phyloP scores from a whole-genome alignment of 208 protist species.

The Crithidia expoeki region DNA sequence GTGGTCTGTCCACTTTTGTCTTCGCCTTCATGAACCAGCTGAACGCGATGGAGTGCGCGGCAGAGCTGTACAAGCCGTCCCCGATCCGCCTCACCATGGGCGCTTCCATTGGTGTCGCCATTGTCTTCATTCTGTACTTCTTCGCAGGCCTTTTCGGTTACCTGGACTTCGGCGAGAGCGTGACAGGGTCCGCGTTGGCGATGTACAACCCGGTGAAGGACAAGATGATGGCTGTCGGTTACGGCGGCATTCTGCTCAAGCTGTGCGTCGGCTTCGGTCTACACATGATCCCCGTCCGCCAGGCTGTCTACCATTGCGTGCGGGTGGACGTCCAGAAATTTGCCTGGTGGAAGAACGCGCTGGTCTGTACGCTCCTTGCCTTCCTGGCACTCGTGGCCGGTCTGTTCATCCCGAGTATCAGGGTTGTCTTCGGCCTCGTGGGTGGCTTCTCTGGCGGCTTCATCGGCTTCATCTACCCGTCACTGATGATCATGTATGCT shows the following conservation, averaged over 20 bases:
- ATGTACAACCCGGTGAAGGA: constrained; percentile 69
- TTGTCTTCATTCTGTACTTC: constrained; percentile 74
- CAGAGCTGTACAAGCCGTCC: constrained; percentile 65
- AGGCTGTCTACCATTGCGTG: constrained; percentile 66
- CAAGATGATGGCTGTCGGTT: constrained; percentile 52
- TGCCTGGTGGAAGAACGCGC: constrained; percentile 55
- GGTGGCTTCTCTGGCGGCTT: constrained; percentile 70
- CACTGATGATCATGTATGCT: constrained; percentile 74
- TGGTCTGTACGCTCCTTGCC: constrained; percentile 45
- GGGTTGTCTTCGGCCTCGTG: constrained; percentile 72
- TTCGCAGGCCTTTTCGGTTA: constrained; percentile 84
- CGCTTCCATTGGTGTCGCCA: constrained; percentile 39
- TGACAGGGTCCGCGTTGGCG: constrained; percentile 53
- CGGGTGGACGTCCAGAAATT: constrained; percentile 41
- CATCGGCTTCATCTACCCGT: constrained; percentile 78
- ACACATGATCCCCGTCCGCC: constrained; percentile 66
- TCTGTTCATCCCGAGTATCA: constrained; percentile 77
- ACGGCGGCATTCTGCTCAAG: constrained; percentile 69
- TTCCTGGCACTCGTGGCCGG: constrained; percentile 46
- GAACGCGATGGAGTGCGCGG: constrained; percentile 72
- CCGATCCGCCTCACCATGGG: constrained; percentile 56
- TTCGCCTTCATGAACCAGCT: constrained; percentile 78
- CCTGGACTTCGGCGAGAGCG: constrained; percentile 60
- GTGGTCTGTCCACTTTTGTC: constrained; percentile 72
- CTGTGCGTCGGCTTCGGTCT: constrained; percentile 72